A percentile compares a stretch with the other conserved stretches of the same genome.
These are phyloP conservation scores for Aspergillus sp. DNA, from an alignment of 2,329 filamentous ascomycete species.

Conservation along the genomic window DNA sequence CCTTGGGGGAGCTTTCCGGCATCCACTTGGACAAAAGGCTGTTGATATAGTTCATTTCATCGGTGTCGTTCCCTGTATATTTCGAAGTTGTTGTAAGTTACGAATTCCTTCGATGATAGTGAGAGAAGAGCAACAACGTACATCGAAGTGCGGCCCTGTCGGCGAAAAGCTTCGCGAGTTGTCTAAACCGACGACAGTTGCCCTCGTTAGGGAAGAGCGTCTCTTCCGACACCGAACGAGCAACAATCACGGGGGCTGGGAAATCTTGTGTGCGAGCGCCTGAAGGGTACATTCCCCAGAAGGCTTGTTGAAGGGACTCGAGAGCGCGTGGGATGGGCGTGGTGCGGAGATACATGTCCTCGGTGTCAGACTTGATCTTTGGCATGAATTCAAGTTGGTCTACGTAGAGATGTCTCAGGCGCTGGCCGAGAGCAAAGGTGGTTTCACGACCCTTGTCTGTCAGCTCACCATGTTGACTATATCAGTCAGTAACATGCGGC, in stretches of 20 bases:
- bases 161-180: conserved; percentile 68
- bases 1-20: conserved; percentile 64
- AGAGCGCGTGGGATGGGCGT: conserved; percentile 74
- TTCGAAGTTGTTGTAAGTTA: not conserved
- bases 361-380: conserved; percentile 51
- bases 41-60: conserved; percentile 82
- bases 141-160: conserved; percentile 69
- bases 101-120: not conserved
- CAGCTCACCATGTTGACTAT: conserved; percentile 60
- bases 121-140: conserved; percentile 20
- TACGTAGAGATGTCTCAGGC: conserved; percentile 71
- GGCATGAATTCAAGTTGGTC: conserved; percentile 74
- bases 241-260: conserved; percentile 64
- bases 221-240: conserved; percentile 66
- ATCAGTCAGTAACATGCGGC: conserved; percentile 13
- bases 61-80: conserved; percentile 60
- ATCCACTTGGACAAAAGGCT: conserved; percentile 80
- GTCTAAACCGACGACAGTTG: conserved; percentile 70
- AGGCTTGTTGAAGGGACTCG: conserved; percentile 73
- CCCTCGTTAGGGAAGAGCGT: conserved; percentile 77
- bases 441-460: conserved; percentile 73
- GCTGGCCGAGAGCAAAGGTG: conserved; percentile 66
- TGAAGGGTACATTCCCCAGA: conserved; percentile 71
- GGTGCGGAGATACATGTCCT: conserved; percentile 70
- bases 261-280: conserved; percentile 52